phyloP scores from a whole-genome alignment of 208 protist genomes.

The Porcisia deanei region DNA sequence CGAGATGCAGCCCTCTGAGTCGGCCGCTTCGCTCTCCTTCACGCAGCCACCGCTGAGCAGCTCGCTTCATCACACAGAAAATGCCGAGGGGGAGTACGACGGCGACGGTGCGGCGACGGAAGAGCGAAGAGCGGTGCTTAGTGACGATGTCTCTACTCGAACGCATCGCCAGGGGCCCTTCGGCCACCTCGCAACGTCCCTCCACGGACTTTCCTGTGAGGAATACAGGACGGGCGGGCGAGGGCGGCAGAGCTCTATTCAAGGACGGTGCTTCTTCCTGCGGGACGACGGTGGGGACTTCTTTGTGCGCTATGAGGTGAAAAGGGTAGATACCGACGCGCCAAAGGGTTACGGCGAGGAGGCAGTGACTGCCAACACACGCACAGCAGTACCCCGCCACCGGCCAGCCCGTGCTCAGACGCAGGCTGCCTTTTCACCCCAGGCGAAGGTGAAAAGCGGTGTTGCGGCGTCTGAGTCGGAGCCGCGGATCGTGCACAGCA shows the following conservation, averaged over 20 bases:
- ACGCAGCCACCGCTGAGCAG: constrained; percentile 9
- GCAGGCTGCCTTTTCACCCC: neutral
- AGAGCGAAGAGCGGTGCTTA: neutral
- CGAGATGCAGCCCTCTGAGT: constrained; percentile 24
- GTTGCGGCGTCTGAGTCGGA: neutral
- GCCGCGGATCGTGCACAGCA: neutral
- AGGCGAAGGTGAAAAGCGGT: neutral
- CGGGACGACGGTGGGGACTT: constrained; percentile 19
- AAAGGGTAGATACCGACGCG: neutral
- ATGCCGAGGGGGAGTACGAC: constrained; percentile 2
- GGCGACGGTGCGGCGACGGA: neutral
- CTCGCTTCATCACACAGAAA: neutral
- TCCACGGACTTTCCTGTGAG: constrained; percentile 34
- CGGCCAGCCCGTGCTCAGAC: neutral
- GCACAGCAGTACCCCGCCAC: constrained; percentile 1
- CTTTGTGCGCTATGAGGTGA: constrained; percentile 27
- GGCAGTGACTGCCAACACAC: neutral
- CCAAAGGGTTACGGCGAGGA: constrained; percentile 6
- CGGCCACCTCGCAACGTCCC: constrained; percentile 10
- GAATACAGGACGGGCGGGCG: constrained; percentile 24
- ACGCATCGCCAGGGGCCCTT: constrained; percentile 17
- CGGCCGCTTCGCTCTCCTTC: constrained; percentile 25
- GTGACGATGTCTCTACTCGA: neutral
- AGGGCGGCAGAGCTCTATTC: constrained; percentile 3
- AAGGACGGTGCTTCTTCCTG: constrained; percentile 34